A percentile compares a stretch with the other conserved stretches of the same genome.
Evolutionary conservation across 2,329 filamentous ascomycete genomes (phyloP).

Genomic region (Calonectria pteridis): DNA sequence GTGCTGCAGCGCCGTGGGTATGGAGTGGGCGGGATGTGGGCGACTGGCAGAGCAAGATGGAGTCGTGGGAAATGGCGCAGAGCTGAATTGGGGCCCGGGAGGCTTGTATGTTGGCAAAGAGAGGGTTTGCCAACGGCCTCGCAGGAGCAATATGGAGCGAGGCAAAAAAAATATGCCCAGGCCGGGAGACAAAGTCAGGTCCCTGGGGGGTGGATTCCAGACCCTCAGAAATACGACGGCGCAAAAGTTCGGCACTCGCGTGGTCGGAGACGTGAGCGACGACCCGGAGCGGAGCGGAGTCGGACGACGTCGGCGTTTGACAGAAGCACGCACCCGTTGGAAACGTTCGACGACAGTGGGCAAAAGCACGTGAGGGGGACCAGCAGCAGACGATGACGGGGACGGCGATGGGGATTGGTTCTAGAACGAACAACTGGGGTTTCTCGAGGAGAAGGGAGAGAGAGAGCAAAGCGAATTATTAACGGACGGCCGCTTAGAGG

Average conservation of each 20-base stretch:
- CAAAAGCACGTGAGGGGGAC: background rate
- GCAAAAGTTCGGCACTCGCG: conserved; percentile 11
- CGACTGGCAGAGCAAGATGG: background rate
- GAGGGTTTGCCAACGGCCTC: background rate
- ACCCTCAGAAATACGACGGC: background rate
- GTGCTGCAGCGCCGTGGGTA: conserved; percentile 7
- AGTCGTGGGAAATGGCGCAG: conserved; percentile 6
- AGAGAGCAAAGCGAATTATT: conserved; percentile 29
- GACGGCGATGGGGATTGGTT: background rate
- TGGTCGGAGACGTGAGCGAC: conserved; percentile 32
- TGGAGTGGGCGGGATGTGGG: conserved; percentile 4
- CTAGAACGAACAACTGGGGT: background rate
- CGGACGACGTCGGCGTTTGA: conserved; percentile 11
- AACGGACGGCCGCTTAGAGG: conserved; percentile 27
- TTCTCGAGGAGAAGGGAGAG: background rate
- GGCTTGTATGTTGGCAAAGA: background rate
- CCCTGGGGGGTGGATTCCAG: background rate
- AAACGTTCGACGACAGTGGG: background rate
- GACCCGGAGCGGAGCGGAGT: conserved; percentile 35
- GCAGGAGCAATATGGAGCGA: background rate
- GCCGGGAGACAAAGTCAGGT: background rate
- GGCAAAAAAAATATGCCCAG: background rate
- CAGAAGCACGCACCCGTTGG: background rate
- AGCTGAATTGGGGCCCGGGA: background rate
- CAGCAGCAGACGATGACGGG: background rate